A percentile compares a stretch with the other conserved stretches of the same genome.
Conservation (phyloP, 805 yeast genomes). For the Hanseniaspora opuntiae region DNA sequence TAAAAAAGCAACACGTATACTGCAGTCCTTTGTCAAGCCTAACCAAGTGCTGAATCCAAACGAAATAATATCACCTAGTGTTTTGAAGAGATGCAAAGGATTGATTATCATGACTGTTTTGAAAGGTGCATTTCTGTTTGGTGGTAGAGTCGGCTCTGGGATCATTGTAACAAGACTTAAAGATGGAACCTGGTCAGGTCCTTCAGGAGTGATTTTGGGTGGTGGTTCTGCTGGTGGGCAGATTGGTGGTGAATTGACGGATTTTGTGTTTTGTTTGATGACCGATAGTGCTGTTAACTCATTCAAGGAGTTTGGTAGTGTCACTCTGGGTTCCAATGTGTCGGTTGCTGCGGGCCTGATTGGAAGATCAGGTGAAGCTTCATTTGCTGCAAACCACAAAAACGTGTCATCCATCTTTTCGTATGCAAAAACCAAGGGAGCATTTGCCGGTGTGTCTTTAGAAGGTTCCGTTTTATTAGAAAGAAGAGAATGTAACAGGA, state of each 20-base stretch:
- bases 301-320: constrained; percentile 85
- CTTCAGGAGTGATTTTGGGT: constrained; percentile 86
- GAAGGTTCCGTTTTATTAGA: constrained; percentile 96
- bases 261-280: constrained; percentile 85
- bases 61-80: constrained; percentile 75
- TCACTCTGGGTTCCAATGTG: constrained; percentile 87
- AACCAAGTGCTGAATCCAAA: constrained; percentile 86
- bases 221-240: constrained; percentile 99
- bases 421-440: constrained; percentile 89
- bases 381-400: constrained; percentile 80
- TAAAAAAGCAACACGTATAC: constrained; percentile 81
- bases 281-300: constrained; percentile 79
- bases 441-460: constrained; percentile 91
- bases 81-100: constrained; percentile 82
- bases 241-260: constrained; percentile 91
- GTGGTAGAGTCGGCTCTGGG: constrained; percentile 97
- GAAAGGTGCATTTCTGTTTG: constrained; percentile 89
- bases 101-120: constrained; percentile 84
- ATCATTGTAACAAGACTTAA: constrained; percentile 85
- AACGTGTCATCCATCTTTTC: constrained; percentile 83
- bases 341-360: constrained; percentile 96
- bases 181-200: constrained; percentile 96
- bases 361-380: constrained; percentile 95
- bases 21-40: constrained; percentile 83
- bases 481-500: constrained; percentile 91